phyloP scores from a whole-genome alignment of 495 filamentous ascomycete species.

The Hypomontagnella monticulosa region DNA sequence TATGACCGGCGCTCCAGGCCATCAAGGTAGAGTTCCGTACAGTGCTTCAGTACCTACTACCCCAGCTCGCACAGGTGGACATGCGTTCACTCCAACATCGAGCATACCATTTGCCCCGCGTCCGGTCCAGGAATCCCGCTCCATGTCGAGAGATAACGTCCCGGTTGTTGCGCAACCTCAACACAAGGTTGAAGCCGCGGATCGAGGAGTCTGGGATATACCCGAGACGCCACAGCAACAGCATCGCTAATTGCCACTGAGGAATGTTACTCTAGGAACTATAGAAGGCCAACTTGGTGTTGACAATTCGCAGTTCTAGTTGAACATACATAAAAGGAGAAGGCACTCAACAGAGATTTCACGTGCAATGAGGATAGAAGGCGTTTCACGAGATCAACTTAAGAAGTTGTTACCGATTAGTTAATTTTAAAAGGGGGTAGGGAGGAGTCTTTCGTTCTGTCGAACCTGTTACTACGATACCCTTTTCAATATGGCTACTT shows the following conservation, averaged over 20 bases:
- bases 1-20: slow-evolving; percentile 28
- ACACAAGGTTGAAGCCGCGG: slow-evolving; percentile 20
- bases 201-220: slow-evolving; percentile 40
- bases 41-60: slow-evolving; percentile 35
- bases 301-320: not conserved
- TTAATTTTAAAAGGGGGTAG: not conserved
- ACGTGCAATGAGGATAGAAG: slow-evolving; percentile 10
- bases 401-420: not conserved
- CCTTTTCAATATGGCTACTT: slow-evolving; percentile 10
- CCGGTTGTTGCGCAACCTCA: slow-evolving; percentile 15
- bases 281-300: not conserved
- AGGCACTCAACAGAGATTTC: not conserved
- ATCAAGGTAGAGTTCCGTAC: not conserved
- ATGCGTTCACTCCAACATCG: slow-evolving; percentile 48
- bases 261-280: not conserved
- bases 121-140: slow-evolving; percentile 13
- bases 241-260: slow-evolving; percentile 10
- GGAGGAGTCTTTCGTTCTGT: not conserved
- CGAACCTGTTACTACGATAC: slow-evolving; percentile 27
- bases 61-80: slow-evolving; percentile 42
- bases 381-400: slow-evolving; percentile 4
- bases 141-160: slow-evolving; percentile 20
- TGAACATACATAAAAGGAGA: not conserved
- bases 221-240: slow-evolving; percentile 45
- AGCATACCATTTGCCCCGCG: slow-evolving; percentile 48